Conservation (phyloP, 2,329 filamentous ascomycete species). For the Fusarium napiforme region DNA sequence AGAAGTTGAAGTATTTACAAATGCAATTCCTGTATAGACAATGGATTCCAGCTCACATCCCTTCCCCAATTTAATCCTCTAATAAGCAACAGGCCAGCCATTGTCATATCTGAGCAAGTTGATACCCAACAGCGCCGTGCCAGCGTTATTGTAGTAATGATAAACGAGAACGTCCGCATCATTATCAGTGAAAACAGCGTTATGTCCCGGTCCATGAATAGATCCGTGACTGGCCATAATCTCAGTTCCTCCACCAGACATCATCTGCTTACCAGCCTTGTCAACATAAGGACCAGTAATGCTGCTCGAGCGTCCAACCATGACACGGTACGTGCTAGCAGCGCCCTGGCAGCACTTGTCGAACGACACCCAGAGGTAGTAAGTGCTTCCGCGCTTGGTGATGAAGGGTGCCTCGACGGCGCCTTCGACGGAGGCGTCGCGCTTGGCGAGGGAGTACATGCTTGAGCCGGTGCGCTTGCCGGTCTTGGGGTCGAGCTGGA, state of each 20-base stretch:
- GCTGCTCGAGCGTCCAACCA: conserved; percentile 48
- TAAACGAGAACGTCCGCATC: conserved; percentile 49
- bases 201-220: conserved; percentile 48
- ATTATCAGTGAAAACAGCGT: conserved; percentile 46
- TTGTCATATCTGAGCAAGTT: conserved; percentile 47
- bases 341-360: conserved; percentile 47
- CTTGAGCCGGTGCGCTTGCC: conserved; percentile 39
- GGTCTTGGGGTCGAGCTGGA: conserved; percentile 41
- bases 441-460: conserved; percentile 43
- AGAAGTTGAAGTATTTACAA: conserved; percentile 11
- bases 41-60: not conserved
- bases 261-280: conserved; percentile 40
- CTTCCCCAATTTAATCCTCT: fast-evolving
- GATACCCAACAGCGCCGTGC: conserved; percentile 44
- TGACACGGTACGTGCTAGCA: conserved; percentile 46
- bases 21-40: conserved; percentile 9
- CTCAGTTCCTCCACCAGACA: conserved; percentile 46
- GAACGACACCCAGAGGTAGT: conserved; percentile 50
- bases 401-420: conserved; percentile 48
- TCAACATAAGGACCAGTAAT: conserved; percentile 47
- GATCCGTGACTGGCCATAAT: conserved; percentile 45
- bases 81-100: conserved; percentile 48
- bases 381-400: conserved; percentile 43
- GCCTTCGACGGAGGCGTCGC: conserved; percentile 21
- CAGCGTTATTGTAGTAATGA: conserved; percentile 45